Evolutionary conservation across 257 asterid genomes (phyloP), one percentile per base, ranked within the genome.

Genomic region (Ehretia macrophylla): DNA sequence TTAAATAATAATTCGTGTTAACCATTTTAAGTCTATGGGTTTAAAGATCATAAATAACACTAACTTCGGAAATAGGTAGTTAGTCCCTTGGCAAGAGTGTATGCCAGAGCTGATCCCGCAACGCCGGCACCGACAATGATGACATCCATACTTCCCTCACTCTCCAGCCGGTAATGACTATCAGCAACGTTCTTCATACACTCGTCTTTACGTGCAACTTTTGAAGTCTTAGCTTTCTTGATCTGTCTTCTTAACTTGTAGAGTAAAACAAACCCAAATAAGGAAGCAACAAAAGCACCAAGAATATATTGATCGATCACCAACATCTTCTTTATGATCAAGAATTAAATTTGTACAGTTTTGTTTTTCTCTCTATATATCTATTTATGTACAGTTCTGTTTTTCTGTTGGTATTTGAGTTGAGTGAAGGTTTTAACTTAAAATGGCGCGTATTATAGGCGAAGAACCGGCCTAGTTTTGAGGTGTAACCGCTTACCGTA

Each of bases 61-160:
- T n/a, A n/a, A n/a, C n/a, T n/a, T n/a, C n/a, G n/a, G n/a, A n/a
- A n/a, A n/a, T n/a, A n/a, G n/a, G n/a, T n/a, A n/a, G n/a, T 9
- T 3, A 20, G 12, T 16, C 76, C 85, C 85, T 72, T 79, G 55
- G 72, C 85, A 45, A 79, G 82, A 44, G 85, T 73, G 46, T 72
- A 64, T 45, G 85, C 79, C 14, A 79, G 63, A 38, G 85, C 82
- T 45, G 85, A 81, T 17, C 85, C 85, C 10, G 77, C 85, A 39
- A 79, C 85, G 45, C 85, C 85, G 12, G 82, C 85, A 4, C 85
- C 85, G 32, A 76, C 80, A 1, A 79, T 62, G 16, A 76, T 70
- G 17, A 79, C 75, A 60, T 79, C 82, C 1, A 83, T 70, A 9
- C 70, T 78, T 11, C 60, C 78, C 4, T 63, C 75, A 40, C 18